phyloP scores from a whole-genome alignment of 345 rosid genomes.

The Linum lewisii region DNA sequence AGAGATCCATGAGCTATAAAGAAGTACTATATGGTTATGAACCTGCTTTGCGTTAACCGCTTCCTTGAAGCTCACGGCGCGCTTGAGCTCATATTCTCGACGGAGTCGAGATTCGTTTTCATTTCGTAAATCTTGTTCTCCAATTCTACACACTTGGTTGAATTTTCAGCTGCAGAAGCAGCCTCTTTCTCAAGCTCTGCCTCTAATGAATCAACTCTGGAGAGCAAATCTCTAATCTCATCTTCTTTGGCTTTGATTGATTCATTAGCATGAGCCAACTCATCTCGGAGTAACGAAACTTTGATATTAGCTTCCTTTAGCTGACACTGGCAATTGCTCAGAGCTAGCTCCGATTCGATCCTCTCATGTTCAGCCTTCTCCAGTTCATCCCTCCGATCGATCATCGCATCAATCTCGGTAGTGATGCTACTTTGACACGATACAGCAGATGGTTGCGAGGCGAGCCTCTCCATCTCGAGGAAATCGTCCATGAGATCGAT shows the following conservation, averaged over 20 bases:
- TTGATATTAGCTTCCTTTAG: slow-evolving; percentile 39
- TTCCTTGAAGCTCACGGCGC: slow-evolving; percentile 25
- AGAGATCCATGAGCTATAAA: no score
- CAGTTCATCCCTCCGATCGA: no score
- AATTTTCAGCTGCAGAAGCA: slow-evolving; percentile 18
- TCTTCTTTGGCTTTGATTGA: slow-evolving; percentile 40
- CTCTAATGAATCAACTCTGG: slow-evolving; percentile 38
- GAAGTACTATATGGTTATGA: not conserved
- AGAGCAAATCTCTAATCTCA: slow-evolving; percentile 34
- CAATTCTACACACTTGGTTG: slow-evolving; percentile 29
- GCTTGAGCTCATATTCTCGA: slow-evolving; percentile 23
- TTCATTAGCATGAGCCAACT: slow-evolving; percentile 31
- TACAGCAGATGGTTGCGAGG: slow-evolving; percentile 24
- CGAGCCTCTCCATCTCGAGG: slow-evolving; percentile 90
- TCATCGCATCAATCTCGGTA: slow-evolving; percentile 24
- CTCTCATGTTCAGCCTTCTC: slow-evolving; percentile 50
- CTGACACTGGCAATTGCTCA: slow-evolving; percentile 37
- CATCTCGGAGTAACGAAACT: slow-evolving; percentile 31
- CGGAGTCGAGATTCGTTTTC: slow-evolving; percentile 38
- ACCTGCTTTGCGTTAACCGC: slow-evolving; percentile 60
- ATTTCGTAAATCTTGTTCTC: slow-evolving; percentile 46
- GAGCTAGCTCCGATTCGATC: slow-evolving; percentile 34
- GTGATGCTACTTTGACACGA: slow-evolving; percentile 23
- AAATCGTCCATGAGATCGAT: slow-evolving; percentile 91
- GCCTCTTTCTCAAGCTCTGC: slow-evolving; percentile 23